A percentile compares a stretch with the other conserved stretches of the same genome.
Evolutionary conservation across 495 filamentous ascomycete species (phyloP).

Genomic region (Penicillium antarcticum): DNA sequence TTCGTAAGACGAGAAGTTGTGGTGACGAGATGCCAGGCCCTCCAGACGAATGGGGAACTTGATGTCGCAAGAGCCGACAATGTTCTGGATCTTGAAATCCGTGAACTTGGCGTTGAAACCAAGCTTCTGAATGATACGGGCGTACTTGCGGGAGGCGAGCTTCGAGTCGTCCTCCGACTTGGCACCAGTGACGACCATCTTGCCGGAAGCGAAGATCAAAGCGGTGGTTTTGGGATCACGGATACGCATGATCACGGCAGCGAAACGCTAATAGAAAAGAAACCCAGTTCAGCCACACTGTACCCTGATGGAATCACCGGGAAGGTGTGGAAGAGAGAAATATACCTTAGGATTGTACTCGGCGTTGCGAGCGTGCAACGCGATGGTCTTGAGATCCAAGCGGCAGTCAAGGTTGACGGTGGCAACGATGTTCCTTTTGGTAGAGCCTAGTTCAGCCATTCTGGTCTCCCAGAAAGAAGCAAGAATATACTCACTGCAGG

Average conservation of each 20-base stretch:
- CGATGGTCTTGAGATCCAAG: constrained; percentile 98
- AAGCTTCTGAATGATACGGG: constrained; percentile 98
- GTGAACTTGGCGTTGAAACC: constrained; percentile 99
- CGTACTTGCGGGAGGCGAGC: constrained; percentile 95
- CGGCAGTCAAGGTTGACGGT: constrained; percentile 99
- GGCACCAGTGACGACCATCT: constrained; percentile 99
- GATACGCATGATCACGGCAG: constrained; percentile 99
- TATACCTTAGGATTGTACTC: constrained; percentile 97
- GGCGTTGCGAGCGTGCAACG: constrained; percentile 95
- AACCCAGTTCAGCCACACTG: constrained; percentile 47
- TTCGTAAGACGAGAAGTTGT: constrained; percentile 99
- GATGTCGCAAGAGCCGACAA: constrained; percentile 97
- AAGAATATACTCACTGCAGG: constrained; percentile 87
- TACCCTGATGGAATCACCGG: constrained; percentile 40
- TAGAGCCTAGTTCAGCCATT: constrained; percentile 58
- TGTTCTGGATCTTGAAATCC: constrained; percentile 99
- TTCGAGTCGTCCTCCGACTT: constrained; percentile 99
- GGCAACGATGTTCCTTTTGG: constrained; percentile 96
- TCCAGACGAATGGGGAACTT: constrained; percentile 98
- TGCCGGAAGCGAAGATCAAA: constrained; percentile 95
- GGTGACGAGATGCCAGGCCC: constrained; percentile 91
- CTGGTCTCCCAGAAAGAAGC: constrained; percentile 44
- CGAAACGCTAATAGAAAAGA: constrained; percentile 79
- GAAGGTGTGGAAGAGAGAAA: constrained; percentile 28
- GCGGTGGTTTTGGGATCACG: constrained; percentile 98